Percentiles rank a stretch among this genome's conserved stretches.
Conservation (phyloP, 2,329 filamentous ascomycete species). For the Botryotinia narcissicola region DNA sequence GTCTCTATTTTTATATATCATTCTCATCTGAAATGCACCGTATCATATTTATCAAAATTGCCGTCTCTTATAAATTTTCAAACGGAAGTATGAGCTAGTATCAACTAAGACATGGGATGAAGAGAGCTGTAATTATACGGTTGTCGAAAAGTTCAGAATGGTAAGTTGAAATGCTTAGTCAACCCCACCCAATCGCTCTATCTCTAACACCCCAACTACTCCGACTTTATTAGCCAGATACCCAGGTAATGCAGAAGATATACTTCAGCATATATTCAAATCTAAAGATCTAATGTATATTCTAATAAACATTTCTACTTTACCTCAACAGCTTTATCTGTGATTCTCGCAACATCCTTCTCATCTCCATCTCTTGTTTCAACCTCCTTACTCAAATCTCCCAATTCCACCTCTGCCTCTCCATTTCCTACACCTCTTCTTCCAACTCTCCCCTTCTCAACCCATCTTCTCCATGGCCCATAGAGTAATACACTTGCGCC, state of each 20-base stretch:
- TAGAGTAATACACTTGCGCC: slow-evolving; percentile 63
- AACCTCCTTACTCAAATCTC: background rate
- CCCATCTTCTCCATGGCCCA: slow-evolving; percentile 69
- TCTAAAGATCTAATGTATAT: background rate
- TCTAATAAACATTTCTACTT: background rate
- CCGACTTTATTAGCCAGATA: background rate
- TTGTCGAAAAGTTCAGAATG: background rate
- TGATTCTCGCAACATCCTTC: background rate
- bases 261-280: background rate
- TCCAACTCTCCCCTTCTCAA: slow-evolving; percentile 39
- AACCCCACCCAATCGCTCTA: background rate
- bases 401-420: background rate
- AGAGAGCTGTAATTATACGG: background rate
- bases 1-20: background rate
- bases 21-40: background rate
- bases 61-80: background rate
- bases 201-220: background rate
- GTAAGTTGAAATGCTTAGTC: background rate
- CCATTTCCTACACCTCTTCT: background rate
- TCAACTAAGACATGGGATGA: background rate
- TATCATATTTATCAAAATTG: background rate
- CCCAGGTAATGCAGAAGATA: background rate
- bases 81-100: background rate
- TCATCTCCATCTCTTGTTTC: background rate
- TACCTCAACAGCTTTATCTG: background rate